phyloP scores from a whole-genome alignment of 257 asterid genomes.

The Solanum etuberosum region DNA sequence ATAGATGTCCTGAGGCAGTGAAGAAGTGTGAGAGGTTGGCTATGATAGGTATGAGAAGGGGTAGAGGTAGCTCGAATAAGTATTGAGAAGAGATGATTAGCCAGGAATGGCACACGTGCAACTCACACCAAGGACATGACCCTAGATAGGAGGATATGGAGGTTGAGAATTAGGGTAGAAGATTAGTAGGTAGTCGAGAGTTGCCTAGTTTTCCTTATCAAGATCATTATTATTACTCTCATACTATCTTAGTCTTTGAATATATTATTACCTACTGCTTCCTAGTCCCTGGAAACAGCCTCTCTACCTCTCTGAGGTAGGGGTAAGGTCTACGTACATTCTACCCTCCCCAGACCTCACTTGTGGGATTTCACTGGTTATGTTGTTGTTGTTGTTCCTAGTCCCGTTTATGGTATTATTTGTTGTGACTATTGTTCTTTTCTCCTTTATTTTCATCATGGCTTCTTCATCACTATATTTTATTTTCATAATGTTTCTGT shows the following conservation, averaged over 20 bases:
- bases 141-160: background rate
- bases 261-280: background rate
- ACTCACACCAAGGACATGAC: background rate
- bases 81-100: background rate
- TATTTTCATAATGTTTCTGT: background rate
- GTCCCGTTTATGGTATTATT: background rate
- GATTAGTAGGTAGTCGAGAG: background rate
- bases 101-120: background rate
- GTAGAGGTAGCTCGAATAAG: background rate
- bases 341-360: background rate
- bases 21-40: background rate
- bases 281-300: background rate
- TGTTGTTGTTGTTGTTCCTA: background rate
- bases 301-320: background rate
- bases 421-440: background rate
- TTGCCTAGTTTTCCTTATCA: background rate
- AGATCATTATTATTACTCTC: background rate
- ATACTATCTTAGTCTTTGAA: too few relatives aligned
- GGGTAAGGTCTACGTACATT: background rate
- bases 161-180: background rate
- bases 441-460: background rate
- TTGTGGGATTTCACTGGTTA: background rate
- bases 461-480: background rate
- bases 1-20: background rate
- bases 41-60: background rate